Evolutionary conservation across 768 basidiomycete species (phyloP).

Genomic region (Phallus indusiatus): DNA sequence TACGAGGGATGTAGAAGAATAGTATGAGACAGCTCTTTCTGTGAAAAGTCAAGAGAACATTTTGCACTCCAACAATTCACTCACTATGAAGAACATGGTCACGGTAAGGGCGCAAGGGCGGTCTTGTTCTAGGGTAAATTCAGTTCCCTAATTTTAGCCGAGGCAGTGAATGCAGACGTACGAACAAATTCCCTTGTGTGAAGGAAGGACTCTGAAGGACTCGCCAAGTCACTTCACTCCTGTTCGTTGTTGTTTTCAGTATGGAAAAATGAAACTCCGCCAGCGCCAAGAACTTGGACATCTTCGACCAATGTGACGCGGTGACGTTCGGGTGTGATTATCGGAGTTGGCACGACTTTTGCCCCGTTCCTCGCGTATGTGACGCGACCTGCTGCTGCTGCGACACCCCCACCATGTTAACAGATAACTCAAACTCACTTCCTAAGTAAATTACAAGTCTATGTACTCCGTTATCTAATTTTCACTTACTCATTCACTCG

Average conservation of each 20-base stretch:
- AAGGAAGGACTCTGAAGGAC: too few species aligned
- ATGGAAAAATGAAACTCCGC: too few species aligned
- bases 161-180: not conserved
- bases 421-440: not conserved
- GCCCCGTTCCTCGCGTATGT: not conserved
- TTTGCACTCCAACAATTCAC: slow-evolving; percentile 19
- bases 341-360: slow-evolving; percentile 3
- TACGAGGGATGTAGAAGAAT: slow-evolving; percentile 97
- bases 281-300: too few species aligned
- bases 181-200: too few species aligned
- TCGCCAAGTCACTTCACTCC: too few species aligned
- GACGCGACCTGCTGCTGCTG: not conserved
- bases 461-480: not conserved
- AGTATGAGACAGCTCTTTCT: slow-evolving; percentile 98
- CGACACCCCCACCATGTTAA: not conserved
- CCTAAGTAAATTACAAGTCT: not conserved
- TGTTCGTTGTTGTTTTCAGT: too few species aligned
- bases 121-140: too few species aligned
- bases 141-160: not conserved
- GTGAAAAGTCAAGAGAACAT: slow-evolving; percentile 2
- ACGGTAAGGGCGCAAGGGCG: not conserved
- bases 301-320: too few species aligned
- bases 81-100: slow-evolving; percentile 68
- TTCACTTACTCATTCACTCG: not conserved
- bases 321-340: not conserved